A percentile compares a stretch with the other conserved stretches of the same genome.
phyloP scores from a whole-genome alignment of 2,329 filamentous ascomycete species.

The Ophiocordyceps polyrhachis-furcata region DNA sequence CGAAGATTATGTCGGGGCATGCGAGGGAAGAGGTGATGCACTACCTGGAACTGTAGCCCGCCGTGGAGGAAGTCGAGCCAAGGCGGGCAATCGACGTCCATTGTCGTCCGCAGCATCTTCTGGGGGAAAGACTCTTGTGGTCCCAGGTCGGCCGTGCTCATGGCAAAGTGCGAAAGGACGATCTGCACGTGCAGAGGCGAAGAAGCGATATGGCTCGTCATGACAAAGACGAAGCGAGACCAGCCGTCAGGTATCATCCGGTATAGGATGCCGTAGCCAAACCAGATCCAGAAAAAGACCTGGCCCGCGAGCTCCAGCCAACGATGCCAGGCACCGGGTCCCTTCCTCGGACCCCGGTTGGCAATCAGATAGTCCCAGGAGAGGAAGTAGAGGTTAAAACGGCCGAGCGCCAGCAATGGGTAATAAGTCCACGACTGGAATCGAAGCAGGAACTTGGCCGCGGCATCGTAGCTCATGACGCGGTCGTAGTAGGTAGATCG shows the following conservation, averaged over 20 bases:
- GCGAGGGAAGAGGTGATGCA: conserved; percentile 71
- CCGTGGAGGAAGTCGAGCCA: conserved; percentile 87
- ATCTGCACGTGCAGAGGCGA: conserved; percentile 79
- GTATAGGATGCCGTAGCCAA: conserved; percentile 68
- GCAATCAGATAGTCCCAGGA: conserved; percentile 62
- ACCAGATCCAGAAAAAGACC: conserved; percentile 72
- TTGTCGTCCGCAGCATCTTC: conserved; percentile 79
- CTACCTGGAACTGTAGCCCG: conserved; percentile 74
- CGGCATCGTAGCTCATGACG: conserved; percentile 57
- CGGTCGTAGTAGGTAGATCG: conserved; percentile 70
- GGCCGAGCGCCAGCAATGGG: conserved; percentile 57
- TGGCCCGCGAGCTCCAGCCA: conserved; percentile 64
- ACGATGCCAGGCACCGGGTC: conserved; percentile 66
- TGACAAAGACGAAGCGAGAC: conserved; percentile 53
- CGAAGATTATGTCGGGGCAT: conserved; percentile 75
- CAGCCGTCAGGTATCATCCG: conserved; percentile 48
- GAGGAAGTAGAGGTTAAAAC: conserved; percentile 73
- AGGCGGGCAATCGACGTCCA: conserved; percentile 75
- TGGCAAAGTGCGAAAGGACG: conserved; percentile 80
- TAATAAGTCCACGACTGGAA: conserved; percentile 74
- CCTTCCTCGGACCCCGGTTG: conserved; percentile 52
- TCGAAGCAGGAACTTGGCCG: conserved; percentile 51
- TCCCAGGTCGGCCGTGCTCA: conserved; percentile 78
- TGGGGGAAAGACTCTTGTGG: conserved; percentile 74
- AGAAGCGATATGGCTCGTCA: conserved; percentile 65